Evolutionary conservation across 208 protist genomes (phyloP), one percentile per base, ranked within the genome.

Genomic region (Trypanosoma theileri): DNA sequence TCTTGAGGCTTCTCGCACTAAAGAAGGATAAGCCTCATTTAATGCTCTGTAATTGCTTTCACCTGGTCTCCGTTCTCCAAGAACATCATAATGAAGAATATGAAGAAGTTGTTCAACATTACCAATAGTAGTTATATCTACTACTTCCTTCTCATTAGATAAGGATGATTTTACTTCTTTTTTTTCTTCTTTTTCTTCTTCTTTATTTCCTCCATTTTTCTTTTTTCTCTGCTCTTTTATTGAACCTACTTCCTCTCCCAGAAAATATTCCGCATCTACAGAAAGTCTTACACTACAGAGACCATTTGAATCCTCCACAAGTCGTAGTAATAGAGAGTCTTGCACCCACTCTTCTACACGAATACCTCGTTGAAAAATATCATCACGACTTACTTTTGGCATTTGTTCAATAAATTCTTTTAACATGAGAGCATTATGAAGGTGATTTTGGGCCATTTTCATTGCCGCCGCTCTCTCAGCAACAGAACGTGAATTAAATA

Each of bases 341-440:
- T 61, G 31, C 4, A 91, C 69, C 73, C 74, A 87, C 21, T 73
- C 31, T 19, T 79, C 59, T 19, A 71, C 78, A 44, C 77, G 66
- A 17, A 69, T 58, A 12, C 67, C 60, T 6, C 66, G 28, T 3
- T 50, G 57, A 57, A 85, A 82, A 4, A 92, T 83, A 22, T 73
- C 71, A 60, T 92, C 84, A 8, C 81, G 69, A 19, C 75, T 80
- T 24, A 77, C 56, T n/a, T 70, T 51, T 17, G 86, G 80, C 24
- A 88, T 60, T 19, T 67, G 26, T n/a, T 78, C 60, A 21, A 89
- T 65, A 84, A 92, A 92, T 10, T 41, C 58, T n/a, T 77, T 77
- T 45, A 92, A 54, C 16, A 73, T 61, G 61, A 89, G 77, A 3
- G 45, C 52, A 41, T 22, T 54, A 59, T 61, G 14, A n/a, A 31